phyloP scores from a whole-genome alignment of 2,329 filamentous ascomycete genomes.

The Trichoderma semiorbis region DNA sequence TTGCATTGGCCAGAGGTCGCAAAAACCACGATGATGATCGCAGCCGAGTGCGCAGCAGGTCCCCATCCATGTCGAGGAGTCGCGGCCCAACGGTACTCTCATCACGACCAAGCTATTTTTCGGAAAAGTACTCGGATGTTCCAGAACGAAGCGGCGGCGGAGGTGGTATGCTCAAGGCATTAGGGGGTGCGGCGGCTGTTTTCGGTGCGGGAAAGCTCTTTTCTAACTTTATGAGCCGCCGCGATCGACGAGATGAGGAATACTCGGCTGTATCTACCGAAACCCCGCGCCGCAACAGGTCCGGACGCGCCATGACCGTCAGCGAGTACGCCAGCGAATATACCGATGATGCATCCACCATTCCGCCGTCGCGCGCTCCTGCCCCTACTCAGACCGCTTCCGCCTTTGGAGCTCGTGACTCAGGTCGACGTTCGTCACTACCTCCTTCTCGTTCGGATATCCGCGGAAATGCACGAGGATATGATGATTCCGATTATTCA shows the following conservation, averaged over 20 bases:
- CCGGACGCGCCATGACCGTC: conserved; percentile 35
- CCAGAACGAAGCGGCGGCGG: conserved; percentile 40
- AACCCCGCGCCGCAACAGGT: conserved; percentile 51
- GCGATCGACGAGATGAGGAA: conserved; percentile 53
- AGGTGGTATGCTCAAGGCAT: conserved; percentile 54
- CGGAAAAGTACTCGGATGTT: conserved; percentile 63
- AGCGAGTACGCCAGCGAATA: conserved; percentile 54
- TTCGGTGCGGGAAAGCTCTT: conserved; percentile 61
- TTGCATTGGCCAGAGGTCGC: conserved; percentile 44
- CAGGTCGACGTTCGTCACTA: conserved; percentile 44
- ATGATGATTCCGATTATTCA: conserved; percentile 54
- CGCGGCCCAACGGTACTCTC: conserved; percentile 49
- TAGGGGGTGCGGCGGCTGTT: conserved; percentile 59
- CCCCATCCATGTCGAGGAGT: conserved; percentile 35
- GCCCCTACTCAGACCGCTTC: conserved; percentile 45
- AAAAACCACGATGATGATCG: conserved; percentile 39
- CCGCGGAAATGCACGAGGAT: conserved; percentile 36
- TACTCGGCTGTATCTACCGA: conserved; percentile 62
- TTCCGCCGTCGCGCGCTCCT: conserved; percentile 47
- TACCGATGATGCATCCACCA: conserved; percentile 40
- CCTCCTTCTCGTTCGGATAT: conserved; percentile 44
- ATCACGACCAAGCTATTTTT: conserved; percentile 55
- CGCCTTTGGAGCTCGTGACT: conserved; percentile 35
- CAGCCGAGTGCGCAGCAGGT: conserved; percentile 41
- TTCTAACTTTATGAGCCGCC: conserved; percentile 55